Percentiles rank a stretch among this genome's conserved stretches.
phyloP scores from a whole-genome alignment of 2,329 filamentous ascomycete genomes.

The Atkinsonella hypoxylon region DNA sequence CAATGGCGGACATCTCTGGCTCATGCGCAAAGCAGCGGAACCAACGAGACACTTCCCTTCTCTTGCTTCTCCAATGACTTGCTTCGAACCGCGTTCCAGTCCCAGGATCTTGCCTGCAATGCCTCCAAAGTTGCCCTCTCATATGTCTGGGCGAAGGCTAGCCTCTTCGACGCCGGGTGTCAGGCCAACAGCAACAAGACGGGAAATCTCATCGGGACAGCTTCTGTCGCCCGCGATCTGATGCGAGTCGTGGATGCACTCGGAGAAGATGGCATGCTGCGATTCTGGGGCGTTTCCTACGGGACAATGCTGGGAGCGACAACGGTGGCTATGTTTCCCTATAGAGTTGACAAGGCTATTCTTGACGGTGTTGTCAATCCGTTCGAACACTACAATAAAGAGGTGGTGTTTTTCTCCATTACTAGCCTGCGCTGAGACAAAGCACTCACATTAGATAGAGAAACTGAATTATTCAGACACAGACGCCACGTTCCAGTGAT shows the following conservation, averaged over 20 bases:
- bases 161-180: slow-evolving; percentile 13
- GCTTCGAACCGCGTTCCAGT: background rate
- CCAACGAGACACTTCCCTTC: slow-evolving; percentile 15
- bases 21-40: slow-evolving; percentile 12
- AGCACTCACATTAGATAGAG: slow-evolving; percentile 8
- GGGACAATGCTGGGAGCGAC: slow-evolving; percentile 26
- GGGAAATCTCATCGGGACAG: slow-evolving; percentile 27
- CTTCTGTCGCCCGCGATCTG: slow-evolving; percentile 32
- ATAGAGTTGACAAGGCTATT: slow-evolving; percentile 20
- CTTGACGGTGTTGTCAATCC: slow-evolving; percentile 21
- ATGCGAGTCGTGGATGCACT: slow-evolving; percentile 31
- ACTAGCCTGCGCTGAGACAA: background rate
- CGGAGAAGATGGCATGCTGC: slow-evolving; percentile 23
- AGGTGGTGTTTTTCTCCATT: too few relatives aligned
- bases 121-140: slow-evolving; percentile 12
- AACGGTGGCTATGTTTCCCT: slow-evolving; percentile 28
- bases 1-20: background rate
- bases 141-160: slow-evolving; percentile 13
- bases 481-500: slow-evolving; percentile 15
- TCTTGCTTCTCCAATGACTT: slow-evolving; percentile 10
- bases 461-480: slow-evolving; percentile 14
- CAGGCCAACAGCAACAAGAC: slow-evolving; percentile 14
- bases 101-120: slow-evolving; percentile 5
- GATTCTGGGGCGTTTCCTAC: slow-evolving; percentile 31
- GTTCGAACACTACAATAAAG: slow-evolving; percentile 18